Percentiles rank a stretch among this genome's conserved stretches.
Evolutionary conservation across 1,284 basidiomycete species (phyloP).

Genomic region (Binderoboletus segoi): DNA sequence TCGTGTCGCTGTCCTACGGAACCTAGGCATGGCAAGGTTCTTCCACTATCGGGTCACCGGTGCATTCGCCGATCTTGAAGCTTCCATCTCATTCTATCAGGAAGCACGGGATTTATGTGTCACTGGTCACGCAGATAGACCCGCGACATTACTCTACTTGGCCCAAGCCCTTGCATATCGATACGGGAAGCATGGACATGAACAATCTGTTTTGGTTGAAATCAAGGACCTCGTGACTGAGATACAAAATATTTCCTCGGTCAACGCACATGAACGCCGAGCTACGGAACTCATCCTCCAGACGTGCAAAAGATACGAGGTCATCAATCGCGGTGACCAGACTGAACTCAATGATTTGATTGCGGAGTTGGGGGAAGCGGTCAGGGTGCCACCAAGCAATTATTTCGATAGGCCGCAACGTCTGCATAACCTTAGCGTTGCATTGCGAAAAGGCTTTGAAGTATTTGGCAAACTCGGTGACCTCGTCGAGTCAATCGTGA

Average conservation of each 20-base stretch:
- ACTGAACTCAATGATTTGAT: background rate
- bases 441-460: background rate
- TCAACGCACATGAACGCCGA: background rate
- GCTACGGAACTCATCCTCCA: background rate
- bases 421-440: conserved; percentile 6
- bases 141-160: conserved; percentile 1
- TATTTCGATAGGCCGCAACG: background rate
- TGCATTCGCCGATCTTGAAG: background rate
- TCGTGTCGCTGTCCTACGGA: conserved; percentile 8
- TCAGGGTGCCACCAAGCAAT: background rate
- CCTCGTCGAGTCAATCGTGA: background rate
- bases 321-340: background rate
- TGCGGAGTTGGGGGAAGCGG: background rate
- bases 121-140: background rate
- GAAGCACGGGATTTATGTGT: background rate
- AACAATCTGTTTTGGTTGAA: background rate
- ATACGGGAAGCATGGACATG: background rate
- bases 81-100: conserved; percentile 1
- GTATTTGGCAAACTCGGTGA: background rate
- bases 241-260: background rate
- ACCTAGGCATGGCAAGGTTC: conserved; percentile 11
- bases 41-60: background rate
- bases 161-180: conserved; percentile 1
- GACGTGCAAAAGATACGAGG: background rate
- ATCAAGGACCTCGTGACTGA: background rate